phyloP scores from a whole-genome alignment of 345 rosid genomes.

The Clausena lansium region DNA sequence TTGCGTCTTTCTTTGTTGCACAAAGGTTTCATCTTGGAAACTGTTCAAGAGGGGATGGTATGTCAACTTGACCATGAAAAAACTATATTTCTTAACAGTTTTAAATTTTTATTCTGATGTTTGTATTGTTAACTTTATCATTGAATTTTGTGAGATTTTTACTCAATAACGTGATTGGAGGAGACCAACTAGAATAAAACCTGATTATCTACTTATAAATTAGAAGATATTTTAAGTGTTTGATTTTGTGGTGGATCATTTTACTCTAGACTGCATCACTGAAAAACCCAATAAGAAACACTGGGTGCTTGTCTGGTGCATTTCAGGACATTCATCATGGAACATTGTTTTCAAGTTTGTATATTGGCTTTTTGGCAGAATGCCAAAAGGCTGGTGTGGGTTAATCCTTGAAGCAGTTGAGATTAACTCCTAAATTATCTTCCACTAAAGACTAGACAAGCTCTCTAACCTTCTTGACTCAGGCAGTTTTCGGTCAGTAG shows the following conservation, averaged over 20 bases:
- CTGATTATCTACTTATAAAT: background rate
- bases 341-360: background rate
- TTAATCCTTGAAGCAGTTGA: background rate
- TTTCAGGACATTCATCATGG: background rate
- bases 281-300: background rate
- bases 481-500: background rate
- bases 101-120: background rate
- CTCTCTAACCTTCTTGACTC: background rate
- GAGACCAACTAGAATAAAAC: background rate
- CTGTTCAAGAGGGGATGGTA: conserved; percentile 94
- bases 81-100: background rate
- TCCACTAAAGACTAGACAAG: background rate
- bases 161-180: background rate
- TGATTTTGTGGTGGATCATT: background rate
- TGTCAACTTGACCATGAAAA: conserved; percentile 21
- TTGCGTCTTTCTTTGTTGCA: conserved; percentile 78
- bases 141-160: background rate
- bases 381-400: background rate
- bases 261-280: conserved; percentile 1
- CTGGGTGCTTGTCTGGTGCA: background rate
- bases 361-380: background rate
- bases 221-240: background rate
- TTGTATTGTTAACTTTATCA: background rate
- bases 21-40: conserved; percentile 66
- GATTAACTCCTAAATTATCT: background rate